phyloP scores from a whole-genome alignment of 2,329 filamentous ascomycete species.

The Fusarium albosuccineum region DNA sequence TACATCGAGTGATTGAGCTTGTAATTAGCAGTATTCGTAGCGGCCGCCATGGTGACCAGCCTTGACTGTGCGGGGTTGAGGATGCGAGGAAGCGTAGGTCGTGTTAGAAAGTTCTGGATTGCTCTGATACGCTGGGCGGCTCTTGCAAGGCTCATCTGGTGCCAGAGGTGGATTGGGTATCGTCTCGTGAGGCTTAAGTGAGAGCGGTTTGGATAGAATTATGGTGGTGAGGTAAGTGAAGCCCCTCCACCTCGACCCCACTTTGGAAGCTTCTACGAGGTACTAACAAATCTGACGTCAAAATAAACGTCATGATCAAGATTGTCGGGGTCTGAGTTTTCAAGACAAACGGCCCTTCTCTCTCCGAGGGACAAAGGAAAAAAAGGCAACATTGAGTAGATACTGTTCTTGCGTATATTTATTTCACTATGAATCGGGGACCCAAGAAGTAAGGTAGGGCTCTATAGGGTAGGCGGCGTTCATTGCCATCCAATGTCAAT shows the following conservation, averaged over 20 bases:
- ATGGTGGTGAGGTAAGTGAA: constrained; percentile 7
- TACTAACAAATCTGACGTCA: constrained; percentile 32
- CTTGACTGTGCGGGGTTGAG: constrained; percentile 30
- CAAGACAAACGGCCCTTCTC: too few species aligned
- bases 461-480: neutral
- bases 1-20: constrained; percentile 92
- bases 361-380: too few species aligned
- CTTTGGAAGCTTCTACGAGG: constrained; percentile 11
- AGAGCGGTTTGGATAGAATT: constrained; percentile 11
- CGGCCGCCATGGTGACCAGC: constrained; percentile 79
- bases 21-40: constrained; percentile 82
- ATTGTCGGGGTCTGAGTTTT: neutral
- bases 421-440: too few species aligned
- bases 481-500: too few species aligned
- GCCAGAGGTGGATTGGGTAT: constrained; percentile 13
- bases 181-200: constrained; percentile 10
- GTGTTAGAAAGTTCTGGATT: constrained; percentile 37
- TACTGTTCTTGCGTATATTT: too few species aligned
- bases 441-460: neutral
- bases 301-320: neutral
- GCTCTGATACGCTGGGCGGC: constrained; percentile 44
- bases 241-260: constrained; percentile 34
- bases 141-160: constrained; percentile 44
- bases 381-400: too few species aligned
- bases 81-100: constrained; percentile 16